These are phyloP conservation scores for Cicer chorassanicum DNA, from an alignment of 306 rosid species.

Conservation along the genomic window DNA sequence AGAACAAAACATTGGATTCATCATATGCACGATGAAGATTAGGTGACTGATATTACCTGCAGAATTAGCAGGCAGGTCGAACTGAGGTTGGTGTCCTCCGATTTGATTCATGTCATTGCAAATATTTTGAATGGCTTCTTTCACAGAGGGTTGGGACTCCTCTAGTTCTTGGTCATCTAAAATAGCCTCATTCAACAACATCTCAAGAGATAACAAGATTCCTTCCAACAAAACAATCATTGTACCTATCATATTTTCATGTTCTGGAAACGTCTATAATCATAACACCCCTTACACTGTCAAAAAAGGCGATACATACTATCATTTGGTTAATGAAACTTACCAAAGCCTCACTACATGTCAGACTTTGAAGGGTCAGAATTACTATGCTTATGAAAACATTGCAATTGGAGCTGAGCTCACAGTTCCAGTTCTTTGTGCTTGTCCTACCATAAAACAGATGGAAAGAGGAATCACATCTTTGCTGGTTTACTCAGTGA, in stretches of 20 bases:
- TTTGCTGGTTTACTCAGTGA: conserved; percentile 48
- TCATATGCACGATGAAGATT: background rate
- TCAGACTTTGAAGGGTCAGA: conserved; percentile 54
- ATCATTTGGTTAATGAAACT: background rate
- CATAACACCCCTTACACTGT: conserved; percentile 48
- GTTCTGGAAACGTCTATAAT: no score
- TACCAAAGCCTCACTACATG: conserved; percentile 64
- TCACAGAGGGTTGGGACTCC: conserved; percentile 24
- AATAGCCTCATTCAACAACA: conserved; percentile 55
- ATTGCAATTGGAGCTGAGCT: conserved; percentile 48
- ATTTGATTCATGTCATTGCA: conserved; percentile 39
- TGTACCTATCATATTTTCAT: no score
- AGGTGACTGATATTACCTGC: conserved; percentile 37
- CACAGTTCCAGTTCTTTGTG: conserved; percentile 54
- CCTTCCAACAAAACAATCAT: conserved; percentile 42
- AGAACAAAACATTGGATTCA: conserved; percentile 33
- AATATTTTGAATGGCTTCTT: conserved; percentile 44
- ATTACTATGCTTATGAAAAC: conserved; percentile 41
- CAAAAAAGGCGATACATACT: conserved; percentile 39
- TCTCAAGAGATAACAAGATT: conserved; percentile 44
- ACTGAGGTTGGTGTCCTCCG: conserved; percentile 43
- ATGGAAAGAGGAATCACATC: conserved; percentile 45
- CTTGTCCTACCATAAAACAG: conserved; percentile 55
- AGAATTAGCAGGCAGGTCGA: conserved; percentile 46
- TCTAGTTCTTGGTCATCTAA: conserved; percentile 47